Evolutionary conservation across 176 grass and related monocot species (phyloP), one percentile per base, ranked within the genome.

Genomic region (Neostapfia colusana): DNA sequence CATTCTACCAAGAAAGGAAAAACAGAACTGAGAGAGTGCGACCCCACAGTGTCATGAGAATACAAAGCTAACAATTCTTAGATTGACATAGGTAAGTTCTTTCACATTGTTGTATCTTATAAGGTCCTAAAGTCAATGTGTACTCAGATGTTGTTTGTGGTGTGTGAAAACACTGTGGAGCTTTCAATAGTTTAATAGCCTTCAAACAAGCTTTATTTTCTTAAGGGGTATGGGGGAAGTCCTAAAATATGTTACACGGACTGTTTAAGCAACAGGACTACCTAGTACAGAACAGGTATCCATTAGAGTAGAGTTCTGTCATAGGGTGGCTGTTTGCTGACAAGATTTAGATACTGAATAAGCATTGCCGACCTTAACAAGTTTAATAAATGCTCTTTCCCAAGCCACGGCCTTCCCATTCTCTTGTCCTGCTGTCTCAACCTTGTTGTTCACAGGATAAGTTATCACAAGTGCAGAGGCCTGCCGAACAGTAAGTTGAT

Each of bases 401-500:
- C 95, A 98, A 55, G 89, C 89, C 67, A 94, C 78, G 40, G 95
- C 91, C 77, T 83, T 92, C 78, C 66, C 87, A 81, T 92, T 92
- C 64, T 89, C 89, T 72, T 86, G 45, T 34, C 91, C 87, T 79
- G 82, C 85, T 70, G 85, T 81, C 46, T 92, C 89, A 84, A 92
- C 61, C 75, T 85, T 85, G 69, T 98, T 98, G 79, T 98, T 94
- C 88, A 98, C 95, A 39, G 91, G 95, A 94, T 98, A 98, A 84
- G 95, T 94, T 85, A 92, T 79, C 16, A 98, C 69, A 86, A 98
- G 88, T 39, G 95, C 87, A 76, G 89, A 90, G 75, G 95, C 95
- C 95, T 98, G 76, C 36, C 34, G n/a, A n/a, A n/a, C n/a, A 82
- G 62, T 34, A 79, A 85, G 14, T n/a, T n/a, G n/a, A n/a, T n/a